phyloP scores from a whole-genome alignment of 371 early-diverging fungal genomes.

The Mucor racemosus region DNA sequence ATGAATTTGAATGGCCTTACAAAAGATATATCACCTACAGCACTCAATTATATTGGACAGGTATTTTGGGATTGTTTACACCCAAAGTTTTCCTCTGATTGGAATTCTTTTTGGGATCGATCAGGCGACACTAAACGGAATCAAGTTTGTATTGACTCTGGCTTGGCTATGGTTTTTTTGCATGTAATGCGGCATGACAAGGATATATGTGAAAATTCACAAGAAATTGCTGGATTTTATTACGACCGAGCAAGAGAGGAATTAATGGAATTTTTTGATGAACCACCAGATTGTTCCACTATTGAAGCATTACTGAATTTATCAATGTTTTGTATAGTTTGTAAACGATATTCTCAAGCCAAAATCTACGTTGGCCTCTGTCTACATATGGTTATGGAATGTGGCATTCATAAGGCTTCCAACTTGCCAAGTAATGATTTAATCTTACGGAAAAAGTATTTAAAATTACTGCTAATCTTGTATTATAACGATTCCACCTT shows the following conservation, averaged over 20 bases:
- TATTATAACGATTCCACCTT: constrained; percentile 35
- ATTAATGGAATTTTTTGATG: constrained; percentile 42
- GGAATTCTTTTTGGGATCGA: constrained; percentile 40
- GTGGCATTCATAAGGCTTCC: constrained; percentile 18
- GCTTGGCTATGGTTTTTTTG: constrained; percentile 38
- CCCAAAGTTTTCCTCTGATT: constrained; percentile 38
- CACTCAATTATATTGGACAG: constrained; percentile 35
- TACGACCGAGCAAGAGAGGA: constrained; percentile 39
- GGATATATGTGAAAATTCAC: constrained; percentile 30
- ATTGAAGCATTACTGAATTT: constrained; percentile 38
- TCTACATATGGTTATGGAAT: constrained; percentile 32
- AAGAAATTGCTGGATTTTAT: constrained; percentile 37
- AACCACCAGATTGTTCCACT: constrained; percentile 31
- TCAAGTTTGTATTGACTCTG: constrained; percentile 39
- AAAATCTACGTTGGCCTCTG: constrained; percentile 38
- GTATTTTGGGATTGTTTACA: constrained; percentile 44
- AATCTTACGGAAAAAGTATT: constrained; percentile 24
- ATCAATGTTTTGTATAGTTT: constrained; percentile 35
- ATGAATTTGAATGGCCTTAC: constrained; percentile 30
- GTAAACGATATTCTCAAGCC: constrained; percentile 38
- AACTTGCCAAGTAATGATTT: constrained; percentile 25
- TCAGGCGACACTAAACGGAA: constrained; percentile 34
- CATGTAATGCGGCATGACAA: constrained; percentile 43
- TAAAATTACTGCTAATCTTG: constrained; percentile 32
- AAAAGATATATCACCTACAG: constrained; percentile 31